Percentiles rank a stretch among this genome's conserved stretches.
These are phyloP conservation scores for Atkinsonella hypoxylon DNA, from an alignment of 2,329 filamentous ascomycete species.

Conservation along the genomic window DNA sequence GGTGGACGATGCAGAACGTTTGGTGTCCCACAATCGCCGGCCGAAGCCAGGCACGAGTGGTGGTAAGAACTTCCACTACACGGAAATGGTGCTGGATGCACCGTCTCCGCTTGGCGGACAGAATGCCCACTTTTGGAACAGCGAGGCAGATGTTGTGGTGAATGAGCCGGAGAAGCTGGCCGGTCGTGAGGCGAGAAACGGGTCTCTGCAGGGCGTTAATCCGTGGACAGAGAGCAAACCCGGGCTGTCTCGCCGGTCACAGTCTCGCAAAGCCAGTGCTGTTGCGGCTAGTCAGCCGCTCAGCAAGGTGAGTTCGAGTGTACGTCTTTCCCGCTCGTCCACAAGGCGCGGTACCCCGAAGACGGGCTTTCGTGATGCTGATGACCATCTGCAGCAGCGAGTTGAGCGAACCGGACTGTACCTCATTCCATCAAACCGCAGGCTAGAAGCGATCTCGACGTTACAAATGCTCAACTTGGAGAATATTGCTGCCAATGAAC, in stretches of 20 bases:
- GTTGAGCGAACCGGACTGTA: conserved; percentile 36
- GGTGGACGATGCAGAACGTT: conserved; percentile 77
- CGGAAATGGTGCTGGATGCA: conserved; percentile 77
- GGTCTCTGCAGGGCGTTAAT: conserved; percentile 16
- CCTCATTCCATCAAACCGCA: conserved; percentile 41
- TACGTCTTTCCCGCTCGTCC: conserved; percentile 23
- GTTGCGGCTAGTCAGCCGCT: conserved; percentile 27
- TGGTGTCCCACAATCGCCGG: conserved; percentile 77
- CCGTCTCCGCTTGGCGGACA: conserved; percentile 27
- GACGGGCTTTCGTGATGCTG: conserved; percentile 20
- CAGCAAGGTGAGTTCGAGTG: conserved; percentile 36
- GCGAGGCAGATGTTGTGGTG: conserved; percentile 54
- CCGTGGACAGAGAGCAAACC: conserved; percentile 42
- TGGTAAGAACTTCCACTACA: conserved; percentile 84
- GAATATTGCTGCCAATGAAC: conserved; percentile 77
- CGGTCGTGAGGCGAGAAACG: conserved; percentile 38
- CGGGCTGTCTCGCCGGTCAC: conserved; percentile 35
- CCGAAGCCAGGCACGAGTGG: conserved; percentile 58
- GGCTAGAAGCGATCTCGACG: conserved; percentile 52
- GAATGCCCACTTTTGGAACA: conserved; percentile 55
- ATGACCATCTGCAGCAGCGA: conserved; percentile 23
- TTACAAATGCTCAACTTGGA: conserved; percentile 88
- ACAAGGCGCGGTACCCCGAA: conserved; percentile 18
- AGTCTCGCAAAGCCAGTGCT: conserved; percentile 44
- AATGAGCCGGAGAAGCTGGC: conserved; percentile 34